phyloP scores from a whole-genome alignment of 2,329 filamentous ascomycete genomes.

The Beauveria rudraprayagi region DNA sequence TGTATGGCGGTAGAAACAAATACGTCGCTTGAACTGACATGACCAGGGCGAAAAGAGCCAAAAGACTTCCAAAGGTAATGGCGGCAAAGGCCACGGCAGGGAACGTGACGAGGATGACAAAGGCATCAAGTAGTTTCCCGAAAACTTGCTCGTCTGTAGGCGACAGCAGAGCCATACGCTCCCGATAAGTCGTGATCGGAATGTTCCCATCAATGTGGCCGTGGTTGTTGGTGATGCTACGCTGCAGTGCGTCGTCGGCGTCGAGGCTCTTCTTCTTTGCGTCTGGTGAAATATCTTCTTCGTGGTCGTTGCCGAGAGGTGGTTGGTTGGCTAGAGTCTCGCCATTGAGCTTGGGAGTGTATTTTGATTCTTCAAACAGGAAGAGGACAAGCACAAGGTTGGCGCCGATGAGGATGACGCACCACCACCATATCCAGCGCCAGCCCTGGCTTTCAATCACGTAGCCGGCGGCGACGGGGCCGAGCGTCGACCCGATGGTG shows the following conservation, averaged over 20 bases:
- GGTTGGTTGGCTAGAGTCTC: not conserved
- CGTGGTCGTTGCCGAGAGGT: not conserved
- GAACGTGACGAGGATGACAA: conserved; percentile 27
- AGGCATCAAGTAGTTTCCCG: conserved; percentile 28
- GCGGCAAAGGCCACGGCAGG: conserved; percentile 31
- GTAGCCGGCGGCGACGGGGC: conserved; percentile 32
- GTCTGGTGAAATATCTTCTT: not conserved
- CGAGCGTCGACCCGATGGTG: conserved; percentile 22
- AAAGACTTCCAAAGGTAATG: conserved; percentile 27
- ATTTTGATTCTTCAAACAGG: conserved; percentile 31
- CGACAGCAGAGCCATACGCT: conserved; percentile 31
- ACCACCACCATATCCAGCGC: conserved; percentile 44
- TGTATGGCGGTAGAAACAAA: conserved; percentile 27
- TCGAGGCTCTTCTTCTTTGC: not conserved
- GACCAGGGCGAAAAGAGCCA: conserved; percentile 29
- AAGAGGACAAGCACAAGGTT: conserved; percentile 33
- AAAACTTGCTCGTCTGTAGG: conserved; percentile 16
- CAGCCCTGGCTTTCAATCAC: conserved; percentile 28
- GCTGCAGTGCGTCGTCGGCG: not conserved
- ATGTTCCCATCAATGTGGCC: conserved; percentile 21
- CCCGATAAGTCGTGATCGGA: conserved; percentile 32
- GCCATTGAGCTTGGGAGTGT: not conserved
- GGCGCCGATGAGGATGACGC: conserved; percentile 30
- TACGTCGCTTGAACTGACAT: conserved; percentile 16
- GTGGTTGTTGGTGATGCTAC: conserved; percentile 7